Base-by-base conservation (phyloP, 768 basidiomycete genomes). In the Pleurotus giganteus region DNA sequence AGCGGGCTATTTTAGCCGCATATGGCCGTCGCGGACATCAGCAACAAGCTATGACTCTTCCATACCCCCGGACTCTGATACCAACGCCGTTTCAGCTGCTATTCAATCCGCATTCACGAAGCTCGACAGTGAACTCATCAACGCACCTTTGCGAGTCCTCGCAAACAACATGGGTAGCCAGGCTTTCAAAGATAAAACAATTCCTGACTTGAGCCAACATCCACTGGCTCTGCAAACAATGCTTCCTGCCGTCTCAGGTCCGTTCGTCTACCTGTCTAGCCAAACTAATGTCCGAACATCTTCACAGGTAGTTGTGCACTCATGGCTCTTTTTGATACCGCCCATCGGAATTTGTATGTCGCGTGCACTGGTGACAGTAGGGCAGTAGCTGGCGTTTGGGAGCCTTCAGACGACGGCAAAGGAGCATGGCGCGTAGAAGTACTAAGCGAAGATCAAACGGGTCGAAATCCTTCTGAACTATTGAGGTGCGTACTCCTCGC, bases 371-470 rank as follows among this genome's bases (percentile, higher is more conserved):
- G 97, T 0, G 97, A 99, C 66, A 90, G 91, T 65, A 83, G 97
- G 45, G 97, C 97, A 11, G 94, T 99, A 4, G 95, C 96, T 19
- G 97, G 97, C 17, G 81, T 92, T 32, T 95, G 91, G 89, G 86
- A 91, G 58, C 85, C 91, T 58, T 78, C 78, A 3, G 69, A 67
- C 2, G 81, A 85, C 58, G 86, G 84, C 3, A 73, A 77, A 50
- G 91, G 91, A 9, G 78, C 75, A 50, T 99, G 97, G 97, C 82
- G 86, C 43, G 89, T 94, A 27, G 93, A 97, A 66, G 91, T 91
- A n/a, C 77, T 99, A 58, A 92, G 83, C 26, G 94, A 98, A 69
- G 97, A 98, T 65, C 95, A 98, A 74, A 98, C 95, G 5, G 97
- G 94, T 34, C 83, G 92, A 60, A 98, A 94, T 66, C 85, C 82